Percentiles rank a stretch among this genome's conserved stretches.
Conservation (phyloP, 495 filamentous ascomycete species). For the Talaromyces trachyspermus region DNA sequence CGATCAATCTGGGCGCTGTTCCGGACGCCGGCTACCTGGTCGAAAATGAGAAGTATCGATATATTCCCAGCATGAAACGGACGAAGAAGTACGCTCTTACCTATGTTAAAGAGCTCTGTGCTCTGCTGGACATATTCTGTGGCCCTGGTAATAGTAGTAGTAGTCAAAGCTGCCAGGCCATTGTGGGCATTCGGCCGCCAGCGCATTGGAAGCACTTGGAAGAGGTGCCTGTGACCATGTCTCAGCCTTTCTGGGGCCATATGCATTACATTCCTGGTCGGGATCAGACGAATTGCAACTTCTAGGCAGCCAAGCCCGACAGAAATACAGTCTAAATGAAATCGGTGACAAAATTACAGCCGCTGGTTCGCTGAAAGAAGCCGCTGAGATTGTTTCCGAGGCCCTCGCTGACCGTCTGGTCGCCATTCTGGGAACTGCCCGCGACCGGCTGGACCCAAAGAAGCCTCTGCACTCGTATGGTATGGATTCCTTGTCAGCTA, state of each 20-base stretch:
- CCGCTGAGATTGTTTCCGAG: background rate
- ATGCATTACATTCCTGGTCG: background rate
- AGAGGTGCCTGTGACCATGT: background rate
- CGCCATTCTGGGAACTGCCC: background rate
- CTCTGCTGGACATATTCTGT: background rate
- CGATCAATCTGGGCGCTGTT: constrained; percentile 22
- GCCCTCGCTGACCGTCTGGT: background rate
- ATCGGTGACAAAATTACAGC: background rate
- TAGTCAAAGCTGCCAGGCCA: background rate
- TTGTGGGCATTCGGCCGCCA: background rate
- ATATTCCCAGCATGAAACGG: background rate
- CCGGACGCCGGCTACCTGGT: constrained; percentile 15
- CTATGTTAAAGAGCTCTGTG: background rate
- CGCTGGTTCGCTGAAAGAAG: background rate
- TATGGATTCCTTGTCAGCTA: constrained; percentile 47
- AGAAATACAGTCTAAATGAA: background rate
- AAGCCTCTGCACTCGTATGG: constrained; percentile 28
- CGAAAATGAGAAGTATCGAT: constrained; percentile 7
- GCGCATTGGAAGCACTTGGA: background rate
- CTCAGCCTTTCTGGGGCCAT: background rate
- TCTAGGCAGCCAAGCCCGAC: background rate
- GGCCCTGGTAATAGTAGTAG: background rate
- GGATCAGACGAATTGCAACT: background rate
- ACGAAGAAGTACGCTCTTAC: background rate
- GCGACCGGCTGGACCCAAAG: background rate